A percentile compares a stretch with the other conserved stretches of the same genome.
Conservation (phyloP, 2,329 filamentous ascomycete genomes). For the Biscogniauxia marginata region DNA sequence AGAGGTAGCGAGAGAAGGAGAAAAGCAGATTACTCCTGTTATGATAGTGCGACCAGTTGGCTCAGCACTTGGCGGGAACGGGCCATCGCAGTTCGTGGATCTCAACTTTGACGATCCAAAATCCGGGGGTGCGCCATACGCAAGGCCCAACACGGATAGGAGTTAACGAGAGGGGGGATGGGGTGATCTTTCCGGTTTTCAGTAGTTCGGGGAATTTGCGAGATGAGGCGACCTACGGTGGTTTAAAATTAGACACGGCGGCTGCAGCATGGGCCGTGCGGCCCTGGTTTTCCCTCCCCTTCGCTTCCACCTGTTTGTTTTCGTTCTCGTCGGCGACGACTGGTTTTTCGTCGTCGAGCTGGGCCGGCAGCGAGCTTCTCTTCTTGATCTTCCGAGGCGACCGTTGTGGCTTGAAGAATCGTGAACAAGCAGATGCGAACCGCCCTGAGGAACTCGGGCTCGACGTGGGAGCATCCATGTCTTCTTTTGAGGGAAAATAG, state of each 20-base stretch:
- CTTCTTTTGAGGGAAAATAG: slow-evolving; percentile 16
- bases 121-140: not conserved
- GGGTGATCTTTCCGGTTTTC: slow-evolving; percentile 10
- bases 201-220: slow-evolving; percentile 18
- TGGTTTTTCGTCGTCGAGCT: slow-evolving; percentile 8
- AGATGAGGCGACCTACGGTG: slow-evolving; percentile 21
- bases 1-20: too few species aligned
- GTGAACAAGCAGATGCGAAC: slow-evolving; percentile 4
- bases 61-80: not conserved
- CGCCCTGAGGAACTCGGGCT: slow-evolving; percentile 10
- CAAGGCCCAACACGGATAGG: slow-evolving; percentile 1
- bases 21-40: too few species aligned
- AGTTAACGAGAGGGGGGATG: slow-evolving; percentile 3
- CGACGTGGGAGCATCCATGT: slow-evolving; percentile 18
- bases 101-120: not conserved
- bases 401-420: slow-evolving; percentile 23
- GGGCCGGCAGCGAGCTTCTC: slow-evolving; percentile 18
- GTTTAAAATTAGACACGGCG: slow-evolving; percentile 17
- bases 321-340: not conserved
- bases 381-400: slow-evolving; percentile 23
- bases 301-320: not conserved
- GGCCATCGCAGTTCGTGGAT: not conserved
- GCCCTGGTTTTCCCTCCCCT: not conserved
- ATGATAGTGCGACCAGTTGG: not conserved
- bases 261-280: not conserved